Evolutionary conservation across 805 yeast genomes (phyloP).

Genomic region (Jamesozyma lodderae): DNA sequence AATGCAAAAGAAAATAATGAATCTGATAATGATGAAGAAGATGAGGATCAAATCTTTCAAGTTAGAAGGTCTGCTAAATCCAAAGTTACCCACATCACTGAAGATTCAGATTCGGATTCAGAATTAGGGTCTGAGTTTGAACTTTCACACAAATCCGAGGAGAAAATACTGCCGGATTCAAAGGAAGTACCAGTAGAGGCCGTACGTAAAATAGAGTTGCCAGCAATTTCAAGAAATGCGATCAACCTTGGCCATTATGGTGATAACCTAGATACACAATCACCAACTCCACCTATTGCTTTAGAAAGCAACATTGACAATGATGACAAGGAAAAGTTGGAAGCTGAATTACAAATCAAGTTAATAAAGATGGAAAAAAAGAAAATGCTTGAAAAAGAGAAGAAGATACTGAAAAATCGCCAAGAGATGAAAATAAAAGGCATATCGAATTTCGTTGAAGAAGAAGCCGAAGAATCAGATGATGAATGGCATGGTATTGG

Average conservation of each 20-base stretch:
- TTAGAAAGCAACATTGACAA: background rate
- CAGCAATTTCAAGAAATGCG: constrained; percentile 10
- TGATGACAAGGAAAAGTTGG: constrained; percentile 6
- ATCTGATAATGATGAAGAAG: constrained; percentile 20
- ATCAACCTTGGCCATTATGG: constrained; percentile 27
- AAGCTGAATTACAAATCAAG: constrained; percentile 5
- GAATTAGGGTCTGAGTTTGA: constrained; percentile 1
- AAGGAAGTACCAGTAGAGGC: background rate
- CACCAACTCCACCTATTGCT: background rate
- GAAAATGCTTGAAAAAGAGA: constrained; percentile 16
- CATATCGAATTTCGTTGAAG: constrained; percentile 52
- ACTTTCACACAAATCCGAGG: constrained; percentile 3
- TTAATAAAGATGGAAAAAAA: constrained; percentile 14
- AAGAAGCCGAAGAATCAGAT: constrained; percentile 82
- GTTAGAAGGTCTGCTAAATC: constrained; percentile 3
- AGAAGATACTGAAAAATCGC: constrained; percentile 28
- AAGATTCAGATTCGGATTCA: constrained; percentile 3
- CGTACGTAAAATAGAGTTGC: background rate
- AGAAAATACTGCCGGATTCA: constrained; percentile 4
- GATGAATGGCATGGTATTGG: constrained; percentile 83
- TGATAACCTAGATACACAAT: constrained; percentile 10
- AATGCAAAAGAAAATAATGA: constrained; percentile 9
- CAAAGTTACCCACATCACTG: constrained; percentile 1
- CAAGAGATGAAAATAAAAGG: constrained; percentile 52
- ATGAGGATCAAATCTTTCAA: constrained; percentile 8